Conservation (phyloP, 352 stramenopile genomes). For the Elongisporangium prolatum region DNA sequence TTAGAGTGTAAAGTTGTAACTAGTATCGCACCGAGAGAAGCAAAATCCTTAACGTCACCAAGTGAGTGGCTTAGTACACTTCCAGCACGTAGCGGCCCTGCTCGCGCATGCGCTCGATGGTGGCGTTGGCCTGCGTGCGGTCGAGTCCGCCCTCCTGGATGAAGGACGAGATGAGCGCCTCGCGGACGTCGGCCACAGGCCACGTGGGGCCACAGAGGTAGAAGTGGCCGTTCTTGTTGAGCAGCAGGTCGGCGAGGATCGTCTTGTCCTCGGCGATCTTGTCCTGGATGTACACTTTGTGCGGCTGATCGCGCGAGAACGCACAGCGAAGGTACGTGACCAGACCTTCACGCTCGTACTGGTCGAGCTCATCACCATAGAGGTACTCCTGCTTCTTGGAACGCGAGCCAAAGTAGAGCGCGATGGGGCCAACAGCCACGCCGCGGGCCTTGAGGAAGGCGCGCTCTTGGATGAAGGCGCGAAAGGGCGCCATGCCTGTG, state of each 20-base stretch:
- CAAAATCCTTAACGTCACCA: background rate
- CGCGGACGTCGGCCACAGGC: slow-evolving; percentile 71
- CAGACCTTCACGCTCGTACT: slow-evolving; percentile 77
- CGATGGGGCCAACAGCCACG: slow-evolving; percentile 67
- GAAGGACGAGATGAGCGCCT: slow-evolving; percentile 61
- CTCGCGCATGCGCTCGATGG: slow-evolving; percentile 78
- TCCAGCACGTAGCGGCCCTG: slow-evolving; percentile 79
- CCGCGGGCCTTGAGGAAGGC: slow-evolving; percentile 63
- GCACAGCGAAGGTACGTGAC: slow-evolving; percentile 81
- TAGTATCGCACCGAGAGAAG: background rate
- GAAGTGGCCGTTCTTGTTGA: slow-evolving; percentile 78
- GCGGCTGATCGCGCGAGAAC: slow-evolving; percentile 85
- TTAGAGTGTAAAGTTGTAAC: background rate
- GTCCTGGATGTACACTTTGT: slow-evolving; percentile 91
- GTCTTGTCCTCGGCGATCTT: slow-evolving; percentile 80
- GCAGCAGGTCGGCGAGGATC: slow-evolving; percentile 63
- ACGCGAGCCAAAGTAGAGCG: slow-evolving; percentile 95
- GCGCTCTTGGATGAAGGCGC: slow-evolving; percentile 88
- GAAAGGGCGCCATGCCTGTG: slow-evolving; percentile 88
- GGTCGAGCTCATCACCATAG: slow-evolving; percentile 90
- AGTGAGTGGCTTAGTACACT: slow-evolving; percentile 59
- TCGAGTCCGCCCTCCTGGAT: slow-evolving; percentile 41
- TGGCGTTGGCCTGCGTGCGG: slow-evolving; percentile 62
- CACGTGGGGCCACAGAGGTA: slow-evolving; percentile 84
- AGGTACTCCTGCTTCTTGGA: slow-evolving; percentile 93